Base-by-base conservation (phyloP, 495 filamentous ascomycete species). In the Endocarpon pusillum region DNA sequence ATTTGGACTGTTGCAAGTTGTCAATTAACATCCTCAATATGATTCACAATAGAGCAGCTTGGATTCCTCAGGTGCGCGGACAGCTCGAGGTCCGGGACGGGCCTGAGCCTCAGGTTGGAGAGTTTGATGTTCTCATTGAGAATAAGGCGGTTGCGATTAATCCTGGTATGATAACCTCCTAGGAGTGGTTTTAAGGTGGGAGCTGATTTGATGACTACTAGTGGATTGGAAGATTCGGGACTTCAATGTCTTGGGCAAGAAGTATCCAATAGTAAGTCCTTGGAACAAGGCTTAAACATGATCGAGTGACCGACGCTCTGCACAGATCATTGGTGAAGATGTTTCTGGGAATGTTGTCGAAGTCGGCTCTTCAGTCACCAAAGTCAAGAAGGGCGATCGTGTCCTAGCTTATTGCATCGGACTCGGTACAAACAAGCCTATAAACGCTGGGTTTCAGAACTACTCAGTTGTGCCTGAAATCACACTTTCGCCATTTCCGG, bases 341-440 rank as follows among this genome's bases (percentile, higher is more conserved):
- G 46, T 68, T 16, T 55, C 65, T 1, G 75, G 75, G 15, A 55
- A 53, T 2, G 53, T 77, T 7, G 52, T 46, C 7, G 57, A 49
- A 18, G 55, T 68, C 20, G 71, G 71, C 11, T 33, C 42, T 1
- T 46, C 22, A 9, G 64, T 66, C 2, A 58, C 43, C 14, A 29
- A 42, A 0, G 65, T 71, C 54, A 56, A 61, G 24, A 11, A 34
- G 0, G 64, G 67, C 4, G 49, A 53, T 23, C 51, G 46, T 4
- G 42, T 53, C 9, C 30, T 58, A 1, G 44, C 28, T 25, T 37
- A 48, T 30, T 24, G 36, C 9, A 8, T 37, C 15, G 37, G 34
- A 3, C 8, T 36, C 4, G 25, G 32, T 16, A 34, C 35, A 11
- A 28, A 39, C 14, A 41, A 45, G 11, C 42, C 52, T 7, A 18